Evolutionary conservation across 2,329 filamentous ascomycete genomes (phyloP).

Genomic region (Mycosphaerelloides madeirae): DNA sequence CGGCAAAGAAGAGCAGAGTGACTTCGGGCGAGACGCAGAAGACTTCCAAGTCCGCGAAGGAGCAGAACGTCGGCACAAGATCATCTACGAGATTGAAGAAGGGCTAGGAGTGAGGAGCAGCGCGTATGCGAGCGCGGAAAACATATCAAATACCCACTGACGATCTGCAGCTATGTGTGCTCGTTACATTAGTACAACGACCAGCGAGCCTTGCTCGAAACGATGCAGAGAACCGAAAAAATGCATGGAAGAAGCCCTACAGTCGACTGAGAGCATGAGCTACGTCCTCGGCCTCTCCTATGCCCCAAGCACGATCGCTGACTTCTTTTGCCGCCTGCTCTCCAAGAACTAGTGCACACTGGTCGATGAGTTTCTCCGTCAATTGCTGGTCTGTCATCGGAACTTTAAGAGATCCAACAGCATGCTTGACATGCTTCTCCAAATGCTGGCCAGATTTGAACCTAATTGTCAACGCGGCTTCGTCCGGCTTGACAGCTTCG

Average conservation of each 20-base stretch:
- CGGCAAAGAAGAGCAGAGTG: background rate
- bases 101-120: too few species aligned
- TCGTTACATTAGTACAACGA: too few species aligned
- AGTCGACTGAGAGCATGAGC: background rate
- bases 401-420: slow-evolving; percentile 47
- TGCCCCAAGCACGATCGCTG: slow-evolving; percentile 22
- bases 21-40: too few species aligned
- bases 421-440: slow-evolving; percentile 47
- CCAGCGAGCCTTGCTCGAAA: too few species aligned
- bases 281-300: slow-evolving; percentile 20
- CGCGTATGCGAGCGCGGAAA: too few species aligned
- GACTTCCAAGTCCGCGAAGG: too few species aligned
- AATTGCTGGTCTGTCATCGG: slow-evolving; percentile 46
- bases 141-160: too few species aligned
- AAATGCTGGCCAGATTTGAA: slow-evolving; percentile 37
- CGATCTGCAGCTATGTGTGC: too few species aligned
- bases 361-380: slow-evolving; percentile 48
- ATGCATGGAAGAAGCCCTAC: too few species aligned
- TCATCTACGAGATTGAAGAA: too few species aligned
- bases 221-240: too few species aligned
- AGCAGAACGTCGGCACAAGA: too few species aligned
- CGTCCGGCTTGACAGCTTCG: slow-evolving; percentile 39
- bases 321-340: slow-evolving; percentile 21
- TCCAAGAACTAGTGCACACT: slow-evolving; percentile 43
- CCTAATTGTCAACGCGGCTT: slow-evolving; percentile 37